Conservation (phyloP, 768 basidiomycete species). For the Tubosaeta brunneosetosa region DNA sequence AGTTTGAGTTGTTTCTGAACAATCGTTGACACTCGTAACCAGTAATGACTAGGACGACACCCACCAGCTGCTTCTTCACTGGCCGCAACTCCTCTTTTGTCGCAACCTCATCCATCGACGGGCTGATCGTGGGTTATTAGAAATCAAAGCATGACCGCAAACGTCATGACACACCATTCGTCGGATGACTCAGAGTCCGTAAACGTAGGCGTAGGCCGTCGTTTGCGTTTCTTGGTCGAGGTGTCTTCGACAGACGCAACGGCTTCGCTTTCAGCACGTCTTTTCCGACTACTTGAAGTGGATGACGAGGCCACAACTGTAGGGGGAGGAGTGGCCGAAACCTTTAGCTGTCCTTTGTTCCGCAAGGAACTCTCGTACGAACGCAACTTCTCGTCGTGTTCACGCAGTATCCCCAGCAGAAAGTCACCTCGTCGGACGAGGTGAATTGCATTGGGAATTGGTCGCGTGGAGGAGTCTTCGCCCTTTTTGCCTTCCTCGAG, state of each 20-base stretch:
- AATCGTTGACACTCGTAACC: slow-evolving; percentile 3
- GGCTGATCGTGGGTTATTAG: slow-evolving; percentile 40
- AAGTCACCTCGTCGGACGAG: slow-evolving; percentile 97
- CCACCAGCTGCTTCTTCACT: slow-evolving; percentile 91
- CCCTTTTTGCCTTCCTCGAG: slow-evolving; percentile 96
- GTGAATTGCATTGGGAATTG: slow-evolving; percentile 96
- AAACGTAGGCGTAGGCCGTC: slow-evolving; percentile 93
- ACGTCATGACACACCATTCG: slow-evolving; percentile 64
- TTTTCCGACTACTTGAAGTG: slow-evolving; percentile 53
- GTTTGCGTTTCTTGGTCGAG: slow-evolving; percentile 70
- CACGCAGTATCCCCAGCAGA: slow-evolving; percentile 74
- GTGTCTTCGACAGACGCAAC: slow-evolving; percentile 75
- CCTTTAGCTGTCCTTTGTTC: slow-evolving; percentile 64
- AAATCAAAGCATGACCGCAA: slow-evolving; percentile 1
- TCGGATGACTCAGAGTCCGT: slow-evolving; percentile 93
- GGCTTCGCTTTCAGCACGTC: slow-evolving; percentile 82
- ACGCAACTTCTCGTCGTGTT: slow-evolving; percentile 87
- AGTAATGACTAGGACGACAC: slow-evolving; percentile 22
- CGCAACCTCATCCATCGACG: slow-evolving; percentile 89
- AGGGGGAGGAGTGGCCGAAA: slow-evolving; percentile 72
- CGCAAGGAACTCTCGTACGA: slow-evolving; percentile 80
- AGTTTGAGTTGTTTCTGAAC: slow-evolving; percentile 89
- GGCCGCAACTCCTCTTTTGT: slow-evolving; percentile 96
- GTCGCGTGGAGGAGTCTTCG: slow-evolving; percentile 76
- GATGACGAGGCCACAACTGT: slow-evolving; percentile 66